Base-by-base conservation (phyloP, 352 stramenopile species). In the Phytophthora pistaciae region DNA sequence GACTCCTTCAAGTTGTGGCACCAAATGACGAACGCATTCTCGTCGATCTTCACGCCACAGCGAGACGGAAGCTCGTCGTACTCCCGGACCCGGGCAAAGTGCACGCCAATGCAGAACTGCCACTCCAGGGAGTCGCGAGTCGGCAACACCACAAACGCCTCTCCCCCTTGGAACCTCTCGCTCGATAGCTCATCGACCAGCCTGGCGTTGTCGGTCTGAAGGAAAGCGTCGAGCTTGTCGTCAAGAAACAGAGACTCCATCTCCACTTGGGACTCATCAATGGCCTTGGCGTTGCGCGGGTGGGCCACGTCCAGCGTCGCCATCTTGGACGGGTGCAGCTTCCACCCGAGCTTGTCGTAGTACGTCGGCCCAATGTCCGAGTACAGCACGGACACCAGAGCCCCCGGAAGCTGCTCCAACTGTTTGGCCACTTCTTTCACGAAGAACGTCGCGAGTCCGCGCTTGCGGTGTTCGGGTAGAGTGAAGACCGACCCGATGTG, bases 401-500 rank as follows among this genome's bases (percentile, higher is more conserved):
- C 67, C 0, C 66, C 42, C 16, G 77, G 79, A 1, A 80, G 50
- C 50, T 68, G 16, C 52, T 29, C 46, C 58, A 91, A 61, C 3
- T 78, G 67, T 38, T 68, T 68, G 3, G 77, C 72, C 11, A 93
- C 62, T 33, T 77, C 52, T 14, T 29, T 60, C 25, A 91, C 46
- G 58, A 92, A 91, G 54, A 85, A 77, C 2, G 66, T 72, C 5
- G 78, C 83, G 50, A 91, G 83, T 13, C 85, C 84, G 52, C 79
- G 64, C 14, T 78, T 77, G 21, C 83, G 82, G 29, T 82, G 64
- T 49, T 73, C 56, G 8, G 82, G 82, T 8, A 90, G 72, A 21
- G 85, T 93, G 70, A 90, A 93, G 16, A 93, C 83, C 3, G 85
- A 91, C 27, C 79, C 84, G 31, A 91, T 86, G 42, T 91, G 80